Evolutionary conservation across 2,329 filamentous ascomycete genomes (phyloP).

Genomic region (Geosmithia morbida): DNA sequence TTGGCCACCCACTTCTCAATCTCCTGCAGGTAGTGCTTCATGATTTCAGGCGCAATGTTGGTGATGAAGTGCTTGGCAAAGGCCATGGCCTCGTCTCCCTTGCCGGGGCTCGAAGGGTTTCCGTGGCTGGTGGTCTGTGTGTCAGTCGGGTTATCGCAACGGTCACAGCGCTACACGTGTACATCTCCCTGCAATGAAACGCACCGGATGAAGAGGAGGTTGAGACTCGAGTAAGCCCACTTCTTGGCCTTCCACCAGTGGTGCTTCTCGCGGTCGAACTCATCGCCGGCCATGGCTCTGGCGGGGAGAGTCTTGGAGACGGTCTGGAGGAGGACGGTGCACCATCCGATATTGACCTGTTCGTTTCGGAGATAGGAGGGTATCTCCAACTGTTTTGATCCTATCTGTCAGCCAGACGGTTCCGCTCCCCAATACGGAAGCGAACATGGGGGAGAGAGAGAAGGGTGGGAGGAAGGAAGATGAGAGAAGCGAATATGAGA

Average conservation of each 20-base stretch:
- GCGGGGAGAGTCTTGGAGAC: constrained; percentile 75
- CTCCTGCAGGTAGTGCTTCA: constrained; percentile 86
- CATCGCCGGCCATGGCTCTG: constrained; percentile 67
- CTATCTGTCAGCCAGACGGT: constrained; percentile 10
- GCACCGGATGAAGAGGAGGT: constrained; percentile 84
- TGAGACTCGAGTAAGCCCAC: constrained; percentile 96
- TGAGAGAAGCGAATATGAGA: too few species aligned
- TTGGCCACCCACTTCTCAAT: constrained; percentile 98
- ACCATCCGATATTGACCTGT: constrained; percentile 84
- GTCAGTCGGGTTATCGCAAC: background rate
- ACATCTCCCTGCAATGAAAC: constrained; percentile 7
- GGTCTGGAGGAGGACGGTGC: constrained; percentile 82
- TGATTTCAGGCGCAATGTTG: constrained; percentile 87
- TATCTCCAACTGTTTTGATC: constrained; percentile 59
- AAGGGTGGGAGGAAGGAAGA: background rate
- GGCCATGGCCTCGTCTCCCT: constrained; percentile 58
- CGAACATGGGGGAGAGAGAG: background rate
- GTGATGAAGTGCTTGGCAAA: constrained; percentile 86
- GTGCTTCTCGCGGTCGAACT: constrained; percentile 78
- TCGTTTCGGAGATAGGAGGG: constrained; percentile 64
- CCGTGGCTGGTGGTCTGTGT: constrained; percentile 53
- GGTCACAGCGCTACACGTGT: too few species aligned
- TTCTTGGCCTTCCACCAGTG: constrained; percentile 99
- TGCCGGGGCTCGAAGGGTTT: constrained; percentile 64
- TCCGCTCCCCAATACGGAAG: background rate